Evolutionary conservation across 192 early-diverging fungal species (phyloP), one percentile per base, ranked within the genome.

Genomic region (Dissophora globulifera): DNA sequence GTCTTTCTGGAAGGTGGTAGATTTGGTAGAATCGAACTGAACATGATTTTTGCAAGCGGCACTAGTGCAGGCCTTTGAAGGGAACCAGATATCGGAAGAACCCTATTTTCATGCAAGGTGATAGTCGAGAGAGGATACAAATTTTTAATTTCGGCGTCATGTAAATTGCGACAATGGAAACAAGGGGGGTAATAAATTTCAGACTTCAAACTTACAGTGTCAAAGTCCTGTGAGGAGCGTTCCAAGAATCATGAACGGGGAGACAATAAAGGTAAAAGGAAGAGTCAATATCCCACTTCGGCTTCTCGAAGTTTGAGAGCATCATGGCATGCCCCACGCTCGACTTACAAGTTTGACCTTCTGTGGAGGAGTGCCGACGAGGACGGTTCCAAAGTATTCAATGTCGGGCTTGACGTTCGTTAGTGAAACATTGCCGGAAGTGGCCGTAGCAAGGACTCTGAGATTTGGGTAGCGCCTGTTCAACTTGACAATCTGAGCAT

Each of bases 51-150:
- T 51, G 65, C 87, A 89, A n/a, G 79, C 82, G 16, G 50, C 5
- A 1, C 54, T 49, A 10, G 65, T 65, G 55, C 87, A 89, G 48
- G 79, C 58, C 23, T 68, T 68, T 12, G 82, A 83, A 3, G 86
- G 82, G 47, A 89, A 76, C 87, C 87, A 89, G 23, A 87, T 79
- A 49, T 89, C 87, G 22, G 83, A 83, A 1, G 86, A 87, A 29
- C 86, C 87, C 33, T 70, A 38, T 26, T 26, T n/a, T n/a, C n/a
- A n/a, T n/a, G n/a, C n/a, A n/a, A n/a, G n/a, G n/a, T n/a, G n/a
- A n/a, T n/a, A n/a, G n/a, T n/a, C n/a, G n/a, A n/a, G n/a, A n/a
- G n/a, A n/a, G n/a, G n/a, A n/a, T n/a, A n/a, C n/a, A n/a, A n/a
- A n/a, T n/a, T n/a, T n/a, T n/a, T n/a, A n/a, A n/a, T n/a, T n/a